Conservation (phyloP, 257 asterid genomes). For the Solanum paucissectum region DNA sequence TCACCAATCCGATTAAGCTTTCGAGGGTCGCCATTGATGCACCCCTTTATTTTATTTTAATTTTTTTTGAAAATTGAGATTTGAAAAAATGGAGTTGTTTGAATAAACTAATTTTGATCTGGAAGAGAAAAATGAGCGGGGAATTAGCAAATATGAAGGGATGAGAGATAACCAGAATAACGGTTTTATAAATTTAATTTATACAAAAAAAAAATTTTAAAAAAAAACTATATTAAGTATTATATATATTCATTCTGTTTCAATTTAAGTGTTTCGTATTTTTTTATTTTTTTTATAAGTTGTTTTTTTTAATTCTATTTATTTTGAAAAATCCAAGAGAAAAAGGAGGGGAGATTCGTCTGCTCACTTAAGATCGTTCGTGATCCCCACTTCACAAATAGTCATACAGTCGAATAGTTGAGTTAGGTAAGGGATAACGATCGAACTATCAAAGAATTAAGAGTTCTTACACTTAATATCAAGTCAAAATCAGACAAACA, state of each 20-base stretch:
- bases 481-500: not conserved
- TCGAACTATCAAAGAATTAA: not conserved
- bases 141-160: not conserved
- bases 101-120: not conserved
- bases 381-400: not conserved
- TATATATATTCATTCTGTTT: not conserved
- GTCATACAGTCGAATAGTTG: not conserved
- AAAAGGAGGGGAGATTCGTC: not conserved
- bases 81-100: not conserved
- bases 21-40: slow-evolving; percentile 74
- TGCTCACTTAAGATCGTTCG: not conserved
- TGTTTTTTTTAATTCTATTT: not conserved
- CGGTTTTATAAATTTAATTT: not conserved
- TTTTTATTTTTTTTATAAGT: too few relatives aligned
- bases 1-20: slow-evolving; percentile 89
- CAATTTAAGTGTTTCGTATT: not conserved
- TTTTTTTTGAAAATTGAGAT: not conserved
- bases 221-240: not conserved
- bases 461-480: fast-evolving
- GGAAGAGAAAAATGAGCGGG: not conserved
- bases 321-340: not conserved
- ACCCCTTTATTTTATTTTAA: not conserved
- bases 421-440: not conserved
- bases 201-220: not conserved
- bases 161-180: not conserved